phyloP scores from a whole-genome alignment of 305 asterid species.

The Coffea humblotiana region DNA sequence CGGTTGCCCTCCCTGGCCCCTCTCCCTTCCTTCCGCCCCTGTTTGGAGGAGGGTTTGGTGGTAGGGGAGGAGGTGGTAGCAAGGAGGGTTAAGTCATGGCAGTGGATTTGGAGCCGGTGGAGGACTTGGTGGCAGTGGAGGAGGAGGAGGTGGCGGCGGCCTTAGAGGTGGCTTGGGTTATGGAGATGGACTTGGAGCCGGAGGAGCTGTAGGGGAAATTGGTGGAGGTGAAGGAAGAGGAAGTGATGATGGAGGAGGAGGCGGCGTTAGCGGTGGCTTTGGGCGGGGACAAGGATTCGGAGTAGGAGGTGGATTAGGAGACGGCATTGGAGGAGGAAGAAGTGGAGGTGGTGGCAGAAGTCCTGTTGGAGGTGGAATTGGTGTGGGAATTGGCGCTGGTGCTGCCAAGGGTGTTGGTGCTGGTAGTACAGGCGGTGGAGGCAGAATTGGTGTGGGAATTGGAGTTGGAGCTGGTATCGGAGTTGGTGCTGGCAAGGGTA shows the following conservation, averaged over 20 bases:
- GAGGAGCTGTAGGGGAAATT: too few relatives aligned
- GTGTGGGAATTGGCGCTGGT: conserved; percentile 11
- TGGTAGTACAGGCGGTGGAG: too few relatives aligned
- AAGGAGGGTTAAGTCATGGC: conserved; percentile 23
- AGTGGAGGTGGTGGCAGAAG: not conserved
- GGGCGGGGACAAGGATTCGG: conserved; percentile 33
- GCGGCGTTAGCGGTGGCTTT: conserved; percentile 34
- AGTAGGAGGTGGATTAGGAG: not conserved
- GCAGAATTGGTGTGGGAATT: conserved; percentile 2
- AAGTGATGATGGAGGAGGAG: conserved; percentile 30
- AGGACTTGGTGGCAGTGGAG: too few relatives aligned
- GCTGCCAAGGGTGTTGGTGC: conserved; percentile 14
- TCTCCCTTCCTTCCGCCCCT: too few relatives aligned
- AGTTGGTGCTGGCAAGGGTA: conserved; percentile 13
- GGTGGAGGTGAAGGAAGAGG: conserved; percentile 28
- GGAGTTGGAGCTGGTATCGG: conserved; percentile 19
- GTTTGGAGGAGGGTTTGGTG: conserved; percentile 6
- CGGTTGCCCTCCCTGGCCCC: too few relatives aligned
- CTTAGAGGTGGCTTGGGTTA: conserved; percentile 15
- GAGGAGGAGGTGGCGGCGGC: conserved; percentile 27
- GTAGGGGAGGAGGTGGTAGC: conserved; percentile 19
- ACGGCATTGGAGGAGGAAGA: not conserved
- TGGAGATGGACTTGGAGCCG: conserved; percentile 24
- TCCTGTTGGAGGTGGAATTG: not conserved
- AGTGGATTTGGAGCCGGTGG: conserved; percentile 20